phyloP scores from a whole-genome alignment of 352 stramenopile species.

The Phytopythium helicoides region DNA sequence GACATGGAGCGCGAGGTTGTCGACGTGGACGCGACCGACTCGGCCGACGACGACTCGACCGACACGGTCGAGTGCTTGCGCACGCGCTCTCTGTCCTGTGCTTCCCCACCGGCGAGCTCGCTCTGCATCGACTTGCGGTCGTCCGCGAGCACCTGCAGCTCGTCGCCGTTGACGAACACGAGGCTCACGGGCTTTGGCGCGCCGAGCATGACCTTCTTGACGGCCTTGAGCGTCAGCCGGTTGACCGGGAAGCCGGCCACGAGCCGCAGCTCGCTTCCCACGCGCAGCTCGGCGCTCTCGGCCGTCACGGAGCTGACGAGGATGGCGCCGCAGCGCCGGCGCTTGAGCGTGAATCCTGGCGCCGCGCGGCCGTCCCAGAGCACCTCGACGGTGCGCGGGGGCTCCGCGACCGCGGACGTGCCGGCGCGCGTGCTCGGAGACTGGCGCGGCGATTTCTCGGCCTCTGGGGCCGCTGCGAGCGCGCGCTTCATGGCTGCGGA shows the following conservation, averaged over 20 bases:
- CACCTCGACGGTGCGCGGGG: slow-evolving; percentile 61
- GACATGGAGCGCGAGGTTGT: slow-evolving; percentile 19
- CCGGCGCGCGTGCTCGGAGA: slow-evolving; percentile 3
- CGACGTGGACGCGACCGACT: slow-evolving; percentile 17
- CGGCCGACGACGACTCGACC: not conserved
- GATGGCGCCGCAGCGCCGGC: slow-evolving; percentile 66
- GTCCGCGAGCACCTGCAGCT: slow-evolving; percentile 12
- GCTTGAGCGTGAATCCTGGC: slow-evolving; percentile 75
- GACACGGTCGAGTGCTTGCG: slow-evolving; percentile 19
- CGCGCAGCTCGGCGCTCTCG: slow-evolving; percentile 29
- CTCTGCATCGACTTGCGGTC: slow-evolving; percentile 35
- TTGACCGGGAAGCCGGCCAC: slow-evolving; percentile 72
- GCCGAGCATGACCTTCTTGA: slow-evolving; percentile 79
- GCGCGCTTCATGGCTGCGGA: slow-evolving; percentile 4
- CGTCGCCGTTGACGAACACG: slow-evolving; percentile 54
- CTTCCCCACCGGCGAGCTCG: slow-evolving; percentile 21
- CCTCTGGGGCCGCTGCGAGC: slow-evolving; percentile 6
- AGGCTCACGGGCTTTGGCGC: slow-evolving; percentile 76
- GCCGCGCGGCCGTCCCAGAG: slow-evolving; percentile 55
- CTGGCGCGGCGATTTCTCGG: not conserved
- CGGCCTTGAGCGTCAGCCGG: slow-evolving; percentile 60
- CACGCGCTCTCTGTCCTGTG: not conserved
- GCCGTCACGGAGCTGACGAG: slow-evolving; percentile 59
- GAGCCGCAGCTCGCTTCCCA: slow-evolving; percentile 73
- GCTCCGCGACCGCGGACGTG: slow-evolving; percentile 14